Evolutionary conservation across 257 asterid species (phyloP), one percentile per base, ranked within the genome.

Genomic region (Lycium ferocissimum): DNA sequence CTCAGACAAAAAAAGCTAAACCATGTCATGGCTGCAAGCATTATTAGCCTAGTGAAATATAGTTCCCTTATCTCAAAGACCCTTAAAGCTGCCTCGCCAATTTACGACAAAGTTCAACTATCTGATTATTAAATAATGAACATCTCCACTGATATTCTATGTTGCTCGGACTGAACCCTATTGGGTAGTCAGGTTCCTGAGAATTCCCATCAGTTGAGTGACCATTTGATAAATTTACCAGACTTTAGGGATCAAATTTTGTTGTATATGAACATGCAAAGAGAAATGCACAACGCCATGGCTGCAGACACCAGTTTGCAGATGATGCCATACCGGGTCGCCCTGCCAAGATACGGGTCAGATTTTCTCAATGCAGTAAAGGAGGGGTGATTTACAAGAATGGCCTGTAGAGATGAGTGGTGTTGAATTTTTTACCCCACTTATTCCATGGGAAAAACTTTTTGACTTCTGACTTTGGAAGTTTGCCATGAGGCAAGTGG

Each of bases 41-140:
- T 9, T 12, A 58, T 71, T 43, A 62, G 80, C 86, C 86, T 79
- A 3, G 38, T 84, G 86, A 83, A 47, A 47, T 11, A 73, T 22
- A 47, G 59, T 20, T 45, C 59, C 2, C 59, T n/a, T 0, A 72
- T 20, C 87, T 26, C 35, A 72, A 4, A 37, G 4, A 78, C 86
- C 59, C 63, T 7, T 12, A 75, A 37, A 51, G 61, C 38, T 75
- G 59, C 61, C 43, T 47, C 81, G 11, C 81, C 81, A 49, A 49
- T 35, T n/a, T n/a, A 73, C n/a, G 47, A 7, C 61, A 70, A 6
- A 75, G 81, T 26, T 47, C 81, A 75, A 49, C 61, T 13, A 75
- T 49, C 7, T 47, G 43, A 3, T 75, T 49, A 38, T 22, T 20
- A 75, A 72, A 22, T 40, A 47, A 22, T 47, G 20, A 73, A 73